Evolutionary conservation across 805 yeast species (phyloP).

Genomic region (Myxozyma melibiosi): DNA sequence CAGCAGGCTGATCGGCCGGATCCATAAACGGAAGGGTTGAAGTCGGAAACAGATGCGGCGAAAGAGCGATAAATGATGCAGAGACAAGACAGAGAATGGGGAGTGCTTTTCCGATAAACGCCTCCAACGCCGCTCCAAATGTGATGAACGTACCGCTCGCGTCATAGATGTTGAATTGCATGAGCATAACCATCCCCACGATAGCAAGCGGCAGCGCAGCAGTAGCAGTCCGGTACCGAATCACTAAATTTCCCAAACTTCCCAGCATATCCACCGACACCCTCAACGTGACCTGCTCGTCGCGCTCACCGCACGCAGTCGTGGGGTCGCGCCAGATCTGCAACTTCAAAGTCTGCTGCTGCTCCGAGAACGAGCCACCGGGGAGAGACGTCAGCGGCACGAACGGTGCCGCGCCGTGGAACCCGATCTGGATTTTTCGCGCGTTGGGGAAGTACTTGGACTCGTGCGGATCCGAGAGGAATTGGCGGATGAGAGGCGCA

Average conservation of each 20-base stretch:
- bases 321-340: conserved; percentile 41
- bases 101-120: conserved; percentile 42
- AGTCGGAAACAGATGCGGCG: conserved; percentile 41
- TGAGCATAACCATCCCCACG: conserved; percentile 52
- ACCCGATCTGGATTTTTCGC: conserved; percentile 44
- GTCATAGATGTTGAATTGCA: conserved; percentile 57
- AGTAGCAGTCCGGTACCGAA: conserved; percentile 77
- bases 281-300: conserved; percentile 26
- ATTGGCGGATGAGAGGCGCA: conserved; percentile 69
- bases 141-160: conserved; percentile 15
- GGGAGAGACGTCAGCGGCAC: conserved; percentile 47
- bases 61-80: conserved; percentile 34
- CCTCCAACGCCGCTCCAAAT: conserved; percentile 28
- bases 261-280: conserved; percentile 55
- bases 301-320: conserved; percentile 11
- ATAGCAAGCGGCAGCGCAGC: conserved; percentile 70
- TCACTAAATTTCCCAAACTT: conserved; percentile 67
- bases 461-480: conserved; percentile 65
- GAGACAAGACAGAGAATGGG: conserved; percentile 37
- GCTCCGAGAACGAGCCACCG: not conserved
- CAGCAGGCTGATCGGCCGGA: conserved; percentile 36
- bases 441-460: conserved; percentile 73
- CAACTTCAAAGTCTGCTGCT: conserved; percentile 34
- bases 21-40: conserved; percentile 46
- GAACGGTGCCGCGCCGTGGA: conserved; percentile 72